Percentiles rank a stretch among this genome's conserved stretches.
phyloP scores from a whole-genome alignment of 2,329 filamentous ascomycete genomes.

The Trichoderma oligosporum region DNA sequence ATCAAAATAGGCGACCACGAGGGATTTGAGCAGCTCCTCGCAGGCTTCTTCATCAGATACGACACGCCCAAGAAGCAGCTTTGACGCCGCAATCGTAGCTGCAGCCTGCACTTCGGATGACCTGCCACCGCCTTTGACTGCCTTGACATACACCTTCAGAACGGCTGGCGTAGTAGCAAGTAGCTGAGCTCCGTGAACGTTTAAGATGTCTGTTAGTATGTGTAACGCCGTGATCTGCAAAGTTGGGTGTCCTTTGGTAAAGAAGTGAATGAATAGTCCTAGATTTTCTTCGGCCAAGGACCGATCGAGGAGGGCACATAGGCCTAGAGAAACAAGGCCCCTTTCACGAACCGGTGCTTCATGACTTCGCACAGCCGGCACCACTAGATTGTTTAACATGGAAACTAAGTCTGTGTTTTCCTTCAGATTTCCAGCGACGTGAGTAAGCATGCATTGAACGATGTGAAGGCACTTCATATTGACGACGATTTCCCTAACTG shows the following conservation, averaged over 20 bases:
- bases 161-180: constrained; percentile 64
- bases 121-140: constrained; percentile 67
- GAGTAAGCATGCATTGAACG: constrained; percentile 94
- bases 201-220: constrained; percentile 88
- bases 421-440: constrained; percentile 82
- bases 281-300: constrained; percentile 90
- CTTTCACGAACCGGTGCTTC: constrained; percentile 89
- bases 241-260: constrained; percentile 83
- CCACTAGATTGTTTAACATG: constrained; percentile 97
- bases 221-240: constrained; percentile 88
- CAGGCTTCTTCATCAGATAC: constrained; percentile 66
- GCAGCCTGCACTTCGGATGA: constrained; percentile 73
- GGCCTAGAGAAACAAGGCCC: constrained; percentile 80
- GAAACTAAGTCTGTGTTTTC: constrained; percentile 87
- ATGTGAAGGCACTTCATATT: constrained; percentile 99
- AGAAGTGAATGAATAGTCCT: constrained; percentile 91
- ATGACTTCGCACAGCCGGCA: constrained; percentile 89
- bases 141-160: constrained; percentile 80
- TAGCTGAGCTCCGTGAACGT: constrained; percentile 79
- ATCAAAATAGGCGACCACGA: constrained; percentile 86
- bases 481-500: constrained; percentile 85
- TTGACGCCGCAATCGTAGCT: constrained; percentile 76
- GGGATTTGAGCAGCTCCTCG: constrained; percentile 74
- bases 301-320: constrained; percentile 88
- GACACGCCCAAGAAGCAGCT: constrained; percentile 76